Base-by-base conservation (phyloP, 345 rosid genomes). In the Alliaria petiolata region DNA sequence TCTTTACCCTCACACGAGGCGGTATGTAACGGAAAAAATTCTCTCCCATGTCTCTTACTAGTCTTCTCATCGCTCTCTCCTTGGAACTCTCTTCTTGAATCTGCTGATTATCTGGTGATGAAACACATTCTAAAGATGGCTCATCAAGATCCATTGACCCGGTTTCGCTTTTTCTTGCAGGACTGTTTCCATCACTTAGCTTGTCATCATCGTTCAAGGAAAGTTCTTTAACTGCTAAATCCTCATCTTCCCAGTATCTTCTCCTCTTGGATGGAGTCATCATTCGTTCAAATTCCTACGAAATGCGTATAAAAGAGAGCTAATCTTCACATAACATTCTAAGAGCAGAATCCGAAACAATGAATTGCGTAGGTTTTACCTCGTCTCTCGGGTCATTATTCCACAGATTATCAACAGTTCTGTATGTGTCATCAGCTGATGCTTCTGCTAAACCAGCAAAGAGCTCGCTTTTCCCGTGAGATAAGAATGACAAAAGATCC, bases 1-100 rank as follows among this genome's bases (percentile, higher is more conserved):
- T 83, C 80, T 82, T 89, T 34, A 82, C 40, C 42, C 78, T 87
- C 61, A 76, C 80, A 60, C 92, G 87, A 2, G 97, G 92, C 1
- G 92, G 88, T 62, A 89, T 85, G 77, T 89, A 93, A 46, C 60
- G 51, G 80, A 93, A 89, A 70, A 82, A 74, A 40, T 86, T 80
- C 67, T 86, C 90, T 63, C 79, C 89, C 98, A 89, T 90, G 60
- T 89, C 88, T 75, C 39, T 20, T 56, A 80, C 86, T 73, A 93
- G 52, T 59, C 36, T 75, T 60, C 80, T 79, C 28, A 93, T 72
- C 19, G 81, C 81, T 53, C 25, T 58, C 6, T 77, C 83, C 76
- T 46, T 75, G 2, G 34, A 6, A 46, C 12, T 19, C 44, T 65
- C 61, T 49, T 57, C 71, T 65, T 47, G 30, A 3, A 54, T 26